phyloP scores from a whole-genome alignment of 164 flowering plant species.

The Platanus orientalis region DNA sequence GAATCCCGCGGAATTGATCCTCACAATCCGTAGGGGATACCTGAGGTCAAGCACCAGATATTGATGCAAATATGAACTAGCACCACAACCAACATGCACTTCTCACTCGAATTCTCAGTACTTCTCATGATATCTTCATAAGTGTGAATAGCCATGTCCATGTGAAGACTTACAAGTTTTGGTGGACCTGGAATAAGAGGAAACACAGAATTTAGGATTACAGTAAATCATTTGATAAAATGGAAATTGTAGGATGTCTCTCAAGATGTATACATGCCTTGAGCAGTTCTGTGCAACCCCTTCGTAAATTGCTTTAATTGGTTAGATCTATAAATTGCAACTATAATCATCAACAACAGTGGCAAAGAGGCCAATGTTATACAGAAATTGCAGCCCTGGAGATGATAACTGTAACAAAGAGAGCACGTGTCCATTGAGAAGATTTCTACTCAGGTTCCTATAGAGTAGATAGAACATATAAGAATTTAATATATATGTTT shows the following conservation, averaged over 20 bases:
- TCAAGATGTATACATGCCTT: constrained; percentile 34
- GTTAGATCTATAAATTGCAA: constrained; percentile 63
- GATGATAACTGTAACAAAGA: constrained; percentile 38
- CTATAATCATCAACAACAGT: constrained; percentile 44
- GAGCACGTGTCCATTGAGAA: constrained; percentile 43
- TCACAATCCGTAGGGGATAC: no score
- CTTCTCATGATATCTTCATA: constrained; percentile 86
- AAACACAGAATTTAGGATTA: neutral
- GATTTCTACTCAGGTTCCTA: constrained; percentile 67
- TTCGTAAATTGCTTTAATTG: constrained; percentile 34
- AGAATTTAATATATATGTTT: no score
- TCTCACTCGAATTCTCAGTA: constrained; percentile 84
- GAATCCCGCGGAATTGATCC: no score
- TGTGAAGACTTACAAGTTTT: constrained; percentile 78
- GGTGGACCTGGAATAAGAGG: constrained; percentile 48
- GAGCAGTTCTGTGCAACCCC: constrained; percentile 30
- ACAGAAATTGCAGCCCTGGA: constrained; percentile 61
- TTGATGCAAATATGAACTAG: no score
- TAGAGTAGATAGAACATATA: neutral
- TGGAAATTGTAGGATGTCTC: neutral
- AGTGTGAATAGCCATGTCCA: constrained; percentile 87
- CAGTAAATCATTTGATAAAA: neutral
- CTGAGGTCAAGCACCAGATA: no score
- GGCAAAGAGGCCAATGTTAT: constrained; percentile 54
- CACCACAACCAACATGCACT: constrained; percentile 88